A percentile compares a stretch with the other conserved stretches of the same genome.
These are phyloP conservation scores for Penicillium sp. DNA, from an alignment of 2,329 filamentous ascomycete species.

Conservation along the genomic window DNA sequence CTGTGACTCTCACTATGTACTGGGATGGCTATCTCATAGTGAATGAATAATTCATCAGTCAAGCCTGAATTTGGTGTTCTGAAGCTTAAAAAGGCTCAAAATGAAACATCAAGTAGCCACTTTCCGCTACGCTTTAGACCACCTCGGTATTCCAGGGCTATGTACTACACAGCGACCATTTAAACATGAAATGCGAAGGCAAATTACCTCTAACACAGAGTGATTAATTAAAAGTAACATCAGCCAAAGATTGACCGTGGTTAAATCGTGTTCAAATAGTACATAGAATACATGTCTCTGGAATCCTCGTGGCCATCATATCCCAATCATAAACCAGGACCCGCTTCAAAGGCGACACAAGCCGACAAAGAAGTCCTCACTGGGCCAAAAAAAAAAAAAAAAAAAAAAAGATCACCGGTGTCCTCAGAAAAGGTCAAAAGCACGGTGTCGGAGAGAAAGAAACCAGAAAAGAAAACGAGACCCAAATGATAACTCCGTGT, in stretches of 20 bases:
- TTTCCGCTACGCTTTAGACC: neutral
- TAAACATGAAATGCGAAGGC: neutral
- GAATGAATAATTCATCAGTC: neutral
- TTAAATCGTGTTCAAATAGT: slow-evolving; percentile 21
- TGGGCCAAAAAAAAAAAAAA: neutral
- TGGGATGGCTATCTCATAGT: neutral
- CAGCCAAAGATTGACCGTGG: neutral
- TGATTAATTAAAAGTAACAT: neutral
- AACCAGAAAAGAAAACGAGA: slow-evolving; percentile 2
- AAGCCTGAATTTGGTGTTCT: no score
- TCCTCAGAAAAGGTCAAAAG: slow-evolving; percentile 8
- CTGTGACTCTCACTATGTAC: neutral
- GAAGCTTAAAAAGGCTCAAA: neutral
- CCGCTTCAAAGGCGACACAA: neutral
- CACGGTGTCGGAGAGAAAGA: neutral
- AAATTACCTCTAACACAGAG: neutral
- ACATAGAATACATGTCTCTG: slow-evolving; percentile 28
- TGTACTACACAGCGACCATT: neutral
- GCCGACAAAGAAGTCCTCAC: neutral
- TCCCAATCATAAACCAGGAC: slow-evolving; percentile 7
- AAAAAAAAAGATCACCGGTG: neutral
- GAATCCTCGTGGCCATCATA: slow-evolving; percentile 16
- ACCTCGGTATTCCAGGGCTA: neutral
- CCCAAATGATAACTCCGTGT: slow-evolving; percentile 18
- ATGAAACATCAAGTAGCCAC: neutral